Conservation (phyloP, 345 rosid species). For the Salix exigua region DNA sequence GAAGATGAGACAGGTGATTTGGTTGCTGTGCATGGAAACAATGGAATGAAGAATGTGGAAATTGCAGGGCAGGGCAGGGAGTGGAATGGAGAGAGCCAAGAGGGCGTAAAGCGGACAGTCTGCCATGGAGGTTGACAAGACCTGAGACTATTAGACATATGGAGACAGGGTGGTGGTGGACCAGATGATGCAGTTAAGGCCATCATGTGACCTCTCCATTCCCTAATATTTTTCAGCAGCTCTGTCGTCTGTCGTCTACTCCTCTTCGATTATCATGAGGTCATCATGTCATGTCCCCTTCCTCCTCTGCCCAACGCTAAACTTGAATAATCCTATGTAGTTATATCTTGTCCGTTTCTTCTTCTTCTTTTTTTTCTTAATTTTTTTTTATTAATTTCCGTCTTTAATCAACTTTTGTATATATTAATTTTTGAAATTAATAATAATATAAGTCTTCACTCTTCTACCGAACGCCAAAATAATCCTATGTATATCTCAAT, state of each 20-base stretch:
- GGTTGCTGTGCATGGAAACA: slow-evolving; percentile 10
- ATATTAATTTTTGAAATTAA: too few species aligned
- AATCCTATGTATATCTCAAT: too few species aligned
- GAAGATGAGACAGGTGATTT: slow-evolving; percentile 17
- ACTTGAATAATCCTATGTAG: background rate
- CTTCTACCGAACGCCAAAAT: too few species aligned
- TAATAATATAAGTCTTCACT: too few species aligned
- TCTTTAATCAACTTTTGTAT: rapidly evolving
- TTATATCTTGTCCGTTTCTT: background rate
- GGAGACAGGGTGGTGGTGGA: slow-evolving; percentile 23
- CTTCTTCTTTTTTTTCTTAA: too few species aligned
- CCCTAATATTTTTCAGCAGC: background rate
- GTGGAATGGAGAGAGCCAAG: slow-evolving; percentile 1
- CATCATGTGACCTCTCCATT: slow-evolving; percentile 17
- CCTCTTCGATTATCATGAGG: slow-evolving; percentile 3
- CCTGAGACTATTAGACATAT: slow-evolving; percentile 18
- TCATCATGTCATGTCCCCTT: slow-evolving; percentile 18
- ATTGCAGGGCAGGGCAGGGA: slow-evolving; percentile 6
- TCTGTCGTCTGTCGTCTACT: background rate
- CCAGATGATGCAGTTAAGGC: background rate
- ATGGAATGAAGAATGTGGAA: slow-evolving; percentile 25
- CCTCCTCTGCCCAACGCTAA: background rate
- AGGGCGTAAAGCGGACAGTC: slow-evolving; percentile 1
- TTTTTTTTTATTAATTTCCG: too few species aligned
- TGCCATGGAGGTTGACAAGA: slow-evolving; percentile 19